phyloP scores from a whole-genome alignment of 495 filamentous ascomycete species.

The Chaetomium tenue region DNA sequence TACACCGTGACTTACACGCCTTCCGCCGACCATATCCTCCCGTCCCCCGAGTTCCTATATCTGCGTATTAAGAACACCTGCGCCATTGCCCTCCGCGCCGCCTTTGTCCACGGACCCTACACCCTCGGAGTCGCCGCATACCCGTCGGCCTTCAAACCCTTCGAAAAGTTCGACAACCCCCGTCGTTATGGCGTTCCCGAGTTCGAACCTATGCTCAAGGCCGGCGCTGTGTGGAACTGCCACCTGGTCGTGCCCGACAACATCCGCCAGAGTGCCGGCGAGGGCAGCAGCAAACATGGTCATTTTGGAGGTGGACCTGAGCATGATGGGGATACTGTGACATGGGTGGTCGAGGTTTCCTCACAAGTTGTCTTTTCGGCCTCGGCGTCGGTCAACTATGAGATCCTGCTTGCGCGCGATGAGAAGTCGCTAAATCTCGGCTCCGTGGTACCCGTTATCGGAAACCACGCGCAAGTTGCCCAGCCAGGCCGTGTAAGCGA shows the following conservation, averaged over 20 bases:
- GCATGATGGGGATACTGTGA: constrained; percentile 53
- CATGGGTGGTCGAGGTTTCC: constrained; percentile 89
- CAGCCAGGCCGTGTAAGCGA: constrained; percentile 70
- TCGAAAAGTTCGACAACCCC: constrained; percentile 63
- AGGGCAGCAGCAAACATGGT: constrained; percentile 35
- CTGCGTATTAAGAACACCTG: constrained; percentile 91
- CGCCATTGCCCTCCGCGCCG: constrained; percentile 83
- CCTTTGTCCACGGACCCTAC: constrained; percentile 95
- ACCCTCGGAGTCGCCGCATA: constrained; percentile 83
- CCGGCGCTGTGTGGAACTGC: constrained; percentile 80
- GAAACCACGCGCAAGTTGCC: constrained; percentile 43
- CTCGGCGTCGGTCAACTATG: constrained; percentile 85
- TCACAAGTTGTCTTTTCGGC: constrained; percentile 90
- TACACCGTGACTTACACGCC: constrained; percentile 95
- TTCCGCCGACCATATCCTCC: constrained; percentile 80
- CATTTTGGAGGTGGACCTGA: constrained; percentile 40
- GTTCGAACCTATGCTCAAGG: constrained; percentile 95
- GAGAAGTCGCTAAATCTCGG: constrained; percentile 72
- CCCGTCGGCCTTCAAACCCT: constrained; percentile 74
- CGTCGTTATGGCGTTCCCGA: constrained; percentile 67
- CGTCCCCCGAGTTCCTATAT: constrained; percentile 71
- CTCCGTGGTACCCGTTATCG: constrained; percentile 49
- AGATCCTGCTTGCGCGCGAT: constrained; percentile 81
- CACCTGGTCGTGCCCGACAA: constrained; percentile 71
- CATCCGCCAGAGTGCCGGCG: constrained; percentile 51